Evolutionary conservation across 257 asterid genomes (phyloP).

Genomic region (Verbena officinalis): DNA sequence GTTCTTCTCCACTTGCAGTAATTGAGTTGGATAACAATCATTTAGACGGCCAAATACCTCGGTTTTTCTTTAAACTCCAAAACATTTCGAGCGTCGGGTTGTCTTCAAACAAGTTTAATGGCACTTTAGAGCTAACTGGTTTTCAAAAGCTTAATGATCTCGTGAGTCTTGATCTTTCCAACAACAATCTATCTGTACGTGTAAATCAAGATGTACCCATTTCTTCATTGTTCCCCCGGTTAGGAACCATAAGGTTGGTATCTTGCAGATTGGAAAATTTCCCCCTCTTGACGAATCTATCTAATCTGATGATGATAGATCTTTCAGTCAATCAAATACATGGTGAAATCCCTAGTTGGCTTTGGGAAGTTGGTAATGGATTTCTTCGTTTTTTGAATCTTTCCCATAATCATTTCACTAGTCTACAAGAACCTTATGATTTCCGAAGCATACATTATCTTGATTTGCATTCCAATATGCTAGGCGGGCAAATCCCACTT

Average conservation of each 20-base stretch:
- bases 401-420: conserved; percentile 46
- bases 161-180: conserved; percentile 40
- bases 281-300: conserved; percentile 46
- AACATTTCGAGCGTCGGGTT: conserved; percentile 39
- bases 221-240: conserved; percentile 34
- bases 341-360: conserved; percentile 63
- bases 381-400: conserved; percentile 43
- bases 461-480: conserved; percentile 52
- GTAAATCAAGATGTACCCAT: conserved; percentile 24
- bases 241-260: conserved; percentile 40
- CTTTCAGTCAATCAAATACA: conserved; percentile 48
- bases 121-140: conserved; percentile 43
- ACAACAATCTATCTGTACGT: conserved; percentile 36
- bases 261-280: conserved; percentile 54
- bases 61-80: conserved; percentile 39
- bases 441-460: conserved; percentile 36
- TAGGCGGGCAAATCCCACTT: conserved; percentile 44
- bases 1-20: conserved; percentile 27
- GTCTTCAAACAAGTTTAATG: conserved; percentile 47
- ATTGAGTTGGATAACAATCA: conserved; percentile 51
- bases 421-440: conserved; percentile 49
- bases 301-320: conserved; percentile 48
- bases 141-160: conserved; percentile 33
- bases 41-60: conserved; percentile 57
- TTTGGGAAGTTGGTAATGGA: conserved; percentile 48